Evolutionary conservation across 257 asterid genomes (phyloP).

Genomic region (Solanum lycopersicoides): DNA sequence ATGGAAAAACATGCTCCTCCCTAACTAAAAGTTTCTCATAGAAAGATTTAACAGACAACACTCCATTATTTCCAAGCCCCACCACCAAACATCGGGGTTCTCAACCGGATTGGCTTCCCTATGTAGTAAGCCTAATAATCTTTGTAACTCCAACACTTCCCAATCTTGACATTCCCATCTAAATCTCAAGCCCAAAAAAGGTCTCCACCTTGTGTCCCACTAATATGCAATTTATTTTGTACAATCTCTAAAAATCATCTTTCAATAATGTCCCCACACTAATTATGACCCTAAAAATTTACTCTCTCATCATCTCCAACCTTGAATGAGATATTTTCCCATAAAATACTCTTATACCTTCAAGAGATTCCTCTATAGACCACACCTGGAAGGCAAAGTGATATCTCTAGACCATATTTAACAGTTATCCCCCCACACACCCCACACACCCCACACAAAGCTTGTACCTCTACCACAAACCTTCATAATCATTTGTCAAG

Average conservation of each 20-base stretch:
- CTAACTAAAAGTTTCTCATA: neutral
- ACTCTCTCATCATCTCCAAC: neutral
- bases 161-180: neutral
- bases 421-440: neutral
- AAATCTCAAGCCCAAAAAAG: neutral
- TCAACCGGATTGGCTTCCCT: neutral
- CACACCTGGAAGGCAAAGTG: neutral
- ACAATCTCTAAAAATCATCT: neutral
- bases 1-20: neutral
- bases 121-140: neutral
- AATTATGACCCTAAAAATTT: neutral
- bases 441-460: neutral
- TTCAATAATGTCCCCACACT: neutral
- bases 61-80: neutral
- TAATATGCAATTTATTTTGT: neutral
- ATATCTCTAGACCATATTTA: neutral
- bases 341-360: neutral
- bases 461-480: neutral
- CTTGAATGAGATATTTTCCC: neutral
- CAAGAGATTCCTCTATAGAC: neutral
- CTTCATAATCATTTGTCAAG: neutral
- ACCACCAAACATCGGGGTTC: neutral
- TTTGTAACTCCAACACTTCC: neutral
- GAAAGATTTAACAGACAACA: neutral
- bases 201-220: neutral